Conservation (phyloP, 2,329 filamentous ascomycete species). For the Drechslerella coelobrocha region DNA sequence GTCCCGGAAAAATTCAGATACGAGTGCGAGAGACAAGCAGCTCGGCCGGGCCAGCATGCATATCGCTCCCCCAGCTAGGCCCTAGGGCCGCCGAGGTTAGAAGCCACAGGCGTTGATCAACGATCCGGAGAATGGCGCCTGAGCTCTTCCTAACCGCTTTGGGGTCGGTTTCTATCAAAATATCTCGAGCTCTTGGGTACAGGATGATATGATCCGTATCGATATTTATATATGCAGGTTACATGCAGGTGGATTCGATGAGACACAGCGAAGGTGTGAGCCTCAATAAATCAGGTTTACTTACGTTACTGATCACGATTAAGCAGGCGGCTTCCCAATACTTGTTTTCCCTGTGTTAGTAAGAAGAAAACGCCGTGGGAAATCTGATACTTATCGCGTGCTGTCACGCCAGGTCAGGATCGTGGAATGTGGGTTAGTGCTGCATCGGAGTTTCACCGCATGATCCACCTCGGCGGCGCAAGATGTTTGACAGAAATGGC, state of each 20-base stretch:
- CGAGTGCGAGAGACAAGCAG: conserved; percentile 28
- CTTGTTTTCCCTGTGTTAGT: no score
- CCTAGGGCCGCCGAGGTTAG: no score
- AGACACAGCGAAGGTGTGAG: background rate
- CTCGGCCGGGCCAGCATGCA: no score
- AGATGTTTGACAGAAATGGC: background rate
- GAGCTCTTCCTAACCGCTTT: conserved; percentile 19
- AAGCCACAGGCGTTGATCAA: no score
- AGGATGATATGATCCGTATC: background rate
- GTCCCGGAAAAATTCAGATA: conserved; percentile 13
- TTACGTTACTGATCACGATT: no score
- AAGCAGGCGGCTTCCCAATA: no score
- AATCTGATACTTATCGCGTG: no score
- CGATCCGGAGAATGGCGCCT: no score
- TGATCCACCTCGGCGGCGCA: background rate
- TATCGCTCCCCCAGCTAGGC: no score
- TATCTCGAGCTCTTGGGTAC: conserved; percentile 3
- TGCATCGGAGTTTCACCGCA: conserved; percentile 1
- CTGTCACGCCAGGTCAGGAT: no score
- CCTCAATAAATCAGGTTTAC: background rate
- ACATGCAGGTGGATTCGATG: conserved; percentile 14
- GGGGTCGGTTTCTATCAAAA: background rate
- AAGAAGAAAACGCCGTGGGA: no score
- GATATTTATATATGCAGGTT: conserved; percentile 29
- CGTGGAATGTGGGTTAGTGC: no score